Conservation (phyloP, 73 alveolate genomes). For the Paramecium bursaria region DNA sequence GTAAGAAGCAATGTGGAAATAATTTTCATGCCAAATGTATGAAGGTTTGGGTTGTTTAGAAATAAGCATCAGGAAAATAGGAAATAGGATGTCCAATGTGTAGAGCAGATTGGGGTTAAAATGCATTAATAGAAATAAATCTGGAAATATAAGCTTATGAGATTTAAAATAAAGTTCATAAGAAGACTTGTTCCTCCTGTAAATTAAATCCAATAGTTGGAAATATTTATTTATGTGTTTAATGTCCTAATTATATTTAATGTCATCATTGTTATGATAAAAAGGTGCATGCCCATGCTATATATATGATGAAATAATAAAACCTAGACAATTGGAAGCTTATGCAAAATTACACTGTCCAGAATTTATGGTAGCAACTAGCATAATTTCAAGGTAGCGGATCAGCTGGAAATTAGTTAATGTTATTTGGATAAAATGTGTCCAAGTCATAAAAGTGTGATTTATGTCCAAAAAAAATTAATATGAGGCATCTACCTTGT, state of each 20-base stretch:
- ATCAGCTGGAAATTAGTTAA: slow-evolving; percentile 8
- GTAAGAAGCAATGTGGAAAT: slow-evolving; percentile 71
- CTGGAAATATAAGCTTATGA: slow-evolving; percentile 10
- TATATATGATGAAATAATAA: slow-evolving; percentile 1
- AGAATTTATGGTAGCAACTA: background rate
- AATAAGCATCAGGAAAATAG: slow-evolving; percentile 59
- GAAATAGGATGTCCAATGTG: slow-evolving; percentile 68
- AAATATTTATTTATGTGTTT: background rate
- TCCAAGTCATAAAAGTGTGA: slow-evolving; percentile 19
- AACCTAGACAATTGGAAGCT: slow-evolving; percentile 1
- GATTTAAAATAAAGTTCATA: slow-evolving; percentile 4
- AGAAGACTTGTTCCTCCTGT: slow-evolving; percentile 14
- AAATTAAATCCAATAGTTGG: slow-evolving; percentile 41
- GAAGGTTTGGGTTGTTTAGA: slow-evolving; percentile 73
- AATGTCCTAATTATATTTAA: slow-evolving; percentile 39
- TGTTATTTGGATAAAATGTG: slow-evolving; percentile 12
- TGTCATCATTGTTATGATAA: slow-evolving; percentile 37
- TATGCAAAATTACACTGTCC: background rate
- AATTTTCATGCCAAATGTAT: slow-evolving; percentile 73
- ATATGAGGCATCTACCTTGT: background rate
- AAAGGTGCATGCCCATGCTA: background rate
- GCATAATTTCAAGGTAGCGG: background rate
- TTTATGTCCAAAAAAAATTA: background rate
- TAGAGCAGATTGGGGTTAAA: slow-evolving; percentile 68
- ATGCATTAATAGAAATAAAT: slow-evolving; percentile 52